phyloP scores from a whole-genome alignment of 768 basidiomycete species.

The Sutorius australiensis region DNA sequence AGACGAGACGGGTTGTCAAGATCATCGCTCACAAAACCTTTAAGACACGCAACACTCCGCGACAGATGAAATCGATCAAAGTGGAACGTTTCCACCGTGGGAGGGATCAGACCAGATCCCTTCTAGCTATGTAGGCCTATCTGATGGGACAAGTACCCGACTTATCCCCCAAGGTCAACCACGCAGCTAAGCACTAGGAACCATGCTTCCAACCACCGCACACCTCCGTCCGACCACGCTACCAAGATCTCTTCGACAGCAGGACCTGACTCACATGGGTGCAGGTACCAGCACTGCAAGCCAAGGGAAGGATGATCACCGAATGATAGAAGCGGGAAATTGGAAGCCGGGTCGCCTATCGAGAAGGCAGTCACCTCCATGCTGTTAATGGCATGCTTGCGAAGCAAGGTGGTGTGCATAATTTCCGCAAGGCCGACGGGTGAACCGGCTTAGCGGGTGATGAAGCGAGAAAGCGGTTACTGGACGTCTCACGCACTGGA shows the following conservation, averaged over 20 bases:
- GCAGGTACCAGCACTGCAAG: constrained; percentile 78
- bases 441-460: constrained; percentile 50
- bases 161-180: constrained; percentile 43
- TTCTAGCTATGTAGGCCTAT: background rate
- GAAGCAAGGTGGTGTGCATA: constrained; percentile 58
- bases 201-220: constrained; percentile 68
- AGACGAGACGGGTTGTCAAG: constrained; percentile 38
- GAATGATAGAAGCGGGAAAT: constrained; percentile 78
- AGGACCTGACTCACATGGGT: constrained; percentile 75
- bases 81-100: constrained; percentile 2
- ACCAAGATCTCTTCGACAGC: constrained; percentile 67
- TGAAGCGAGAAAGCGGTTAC: constrained; percentile 14
- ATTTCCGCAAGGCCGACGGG: constrained; percentile 57
- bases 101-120: no score
- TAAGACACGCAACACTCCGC: constrained; percentile 22
- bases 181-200: constrained; percentile 68
- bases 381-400: constrained; percentile 40
- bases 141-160: background rate
- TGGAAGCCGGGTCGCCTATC: constrained; percentile 44
- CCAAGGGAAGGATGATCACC: constrained; percentile 82
- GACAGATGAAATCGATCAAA: constrained; percentile 2
- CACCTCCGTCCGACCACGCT: constrained; percentile 30
- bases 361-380: constrained; percentile 51
- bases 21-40: constrained; percentile 34
- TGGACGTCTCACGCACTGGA: constrained; percentile 50